Base-by-base conservation (phyloP, 345 rosid genomes). In the Hypericum perforatum region DNA sequence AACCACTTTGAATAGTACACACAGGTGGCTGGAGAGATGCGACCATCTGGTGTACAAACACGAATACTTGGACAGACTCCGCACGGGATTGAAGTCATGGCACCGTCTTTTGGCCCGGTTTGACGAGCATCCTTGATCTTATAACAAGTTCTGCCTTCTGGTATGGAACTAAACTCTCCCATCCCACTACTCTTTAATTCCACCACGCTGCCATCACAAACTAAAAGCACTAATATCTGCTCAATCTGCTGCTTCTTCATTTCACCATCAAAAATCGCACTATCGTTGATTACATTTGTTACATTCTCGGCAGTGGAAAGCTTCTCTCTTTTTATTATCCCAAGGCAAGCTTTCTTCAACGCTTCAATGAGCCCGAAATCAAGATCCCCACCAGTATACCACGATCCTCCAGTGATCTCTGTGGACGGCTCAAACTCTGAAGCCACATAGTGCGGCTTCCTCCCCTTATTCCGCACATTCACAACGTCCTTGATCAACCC, bases 81-180 rank as follows among this genome's bases (percentile, higher is more conserved):
- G 7, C 96, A 90, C n/a, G 94, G 94, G 9, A 86, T 61, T 3
- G 84, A 77, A 70, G 89, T 82, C 60, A 88, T 67, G 7, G 83
- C 74, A 8, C 84, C 86, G 6, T 7, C 53, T 48, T 63, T 77
- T 0, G 66, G 70, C 13, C 77, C 83, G 42, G 59, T 82, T n/a
- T 57, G 64, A 12, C 39, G 37, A 1, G 61, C 64, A 0, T 68
- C 70, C 52, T 52, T 76, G 13, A 69, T 61, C 43, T 60, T 78
- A 43, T 81, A 85, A 48, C 91, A 85, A 66, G 74, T 43, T 56
- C 69, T 72, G 13, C 85, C 84, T 4, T 67, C 64, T 0, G 74
- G 76, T 43, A 85, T 55, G 5, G 67, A 65, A 5, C 68, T 65
- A 48, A 78, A 83, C 62, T 81, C 90, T 41, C 67, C 78, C 11